Conservation (phyloP, 345 rosid genomes). For the Linum usitatissimum region DNA sequence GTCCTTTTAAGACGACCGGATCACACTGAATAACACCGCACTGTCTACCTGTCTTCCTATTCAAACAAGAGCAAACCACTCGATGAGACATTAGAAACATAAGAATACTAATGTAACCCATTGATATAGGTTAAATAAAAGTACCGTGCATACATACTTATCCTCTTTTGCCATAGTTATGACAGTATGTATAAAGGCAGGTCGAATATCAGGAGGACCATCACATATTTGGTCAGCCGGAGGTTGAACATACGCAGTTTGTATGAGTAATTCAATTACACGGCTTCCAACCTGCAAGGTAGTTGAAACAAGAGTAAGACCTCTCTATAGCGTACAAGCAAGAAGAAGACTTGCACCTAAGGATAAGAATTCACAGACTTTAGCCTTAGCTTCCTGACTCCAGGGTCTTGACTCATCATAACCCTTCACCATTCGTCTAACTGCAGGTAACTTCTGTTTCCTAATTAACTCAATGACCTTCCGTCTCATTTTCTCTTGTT, state of each 20-base stretch:
- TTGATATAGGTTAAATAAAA: slow-evolving; percentile 4
- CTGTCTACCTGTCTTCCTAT: slow-evolving; percentile 54
- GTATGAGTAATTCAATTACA: slow-evolving; percentile 65
- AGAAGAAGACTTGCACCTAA: neutral
- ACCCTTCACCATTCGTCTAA: slow-evolving; percentile 61
- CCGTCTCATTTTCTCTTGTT: slow-evolving; percentile 58
- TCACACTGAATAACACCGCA: slow-evolving; percentile 83
- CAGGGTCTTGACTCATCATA: slow-evolving; percentile 66
- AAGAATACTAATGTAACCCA: neutral
- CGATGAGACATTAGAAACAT: slow-evolving; percentile 6
- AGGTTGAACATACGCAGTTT: slow-evolving; percentile 78
- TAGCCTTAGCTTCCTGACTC: slow-evolving; percentile 62
- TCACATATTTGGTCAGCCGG: slow-evolving; percentile 53
- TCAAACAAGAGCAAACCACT: slow-evolving; percentile 12
- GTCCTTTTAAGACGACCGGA: slow-evolving; percentile 73
- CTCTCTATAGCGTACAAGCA: neutral
- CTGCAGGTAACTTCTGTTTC: slow-evolving; percentile 72
- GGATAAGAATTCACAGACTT: slow-evolving; percentile 43
- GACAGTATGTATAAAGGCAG: slow-evolving; percentile 77
- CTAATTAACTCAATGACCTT: slow-evolving; percentile 66
- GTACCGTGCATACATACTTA: slow-evolving; percentile 33
- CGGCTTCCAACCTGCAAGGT: slow-evolving; percentile 81
- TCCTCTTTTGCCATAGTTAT: slow-evolving; percentile 37
- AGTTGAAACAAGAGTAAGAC: slow-evolving; percentile 9
- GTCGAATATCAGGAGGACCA: slow-evolving; percentile 71